phyloP scores from a whole-genome alignment of 495 filamentous ascomycete genomes.

The Aspergillus asperescens region DNA sequence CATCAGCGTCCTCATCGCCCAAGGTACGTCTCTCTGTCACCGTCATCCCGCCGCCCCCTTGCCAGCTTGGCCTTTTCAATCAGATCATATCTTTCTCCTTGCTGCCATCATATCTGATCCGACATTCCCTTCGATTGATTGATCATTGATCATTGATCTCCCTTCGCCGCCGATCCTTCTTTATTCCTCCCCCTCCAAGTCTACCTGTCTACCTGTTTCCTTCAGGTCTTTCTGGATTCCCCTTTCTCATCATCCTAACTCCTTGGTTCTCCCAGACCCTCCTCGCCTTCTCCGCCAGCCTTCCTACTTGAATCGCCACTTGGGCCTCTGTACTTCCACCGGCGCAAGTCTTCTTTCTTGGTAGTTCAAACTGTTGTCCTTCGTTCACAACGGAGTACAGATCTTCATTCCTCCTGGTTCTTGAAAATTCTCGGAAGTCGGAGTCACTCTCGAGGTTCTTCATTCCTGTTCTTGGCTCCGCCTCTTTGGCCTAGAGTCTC shows the following conservation, averaged over 20 bases:
- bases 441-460: conserved; percentile 16
- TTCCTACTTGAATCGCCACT: conserved; percentile 14
- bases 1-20: neutral
- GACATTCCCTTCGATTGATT: neutral
- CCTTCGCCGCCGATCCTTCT: conserved; percentile 18
- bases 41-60: neutral
- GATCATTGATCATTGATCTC: conserved; percentile 18
- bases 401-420: neutral
- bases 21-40: neutral
- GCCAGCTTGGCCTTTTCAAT: neutral
- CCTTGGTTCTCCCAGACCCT: conserved; percentile 6
- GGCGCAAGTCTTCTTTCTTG: no score
- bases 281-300: neutral
- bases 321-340: conserved; percentile 1
- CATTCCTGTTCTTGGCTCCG: conserved; percentile 16
- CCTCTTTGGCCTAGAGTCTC: conserved; percentile 19
- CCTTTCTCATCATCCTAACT: conserved; percentile 7
- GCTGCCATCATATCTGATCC: conserved; percentile 25
- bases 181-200: neutral
- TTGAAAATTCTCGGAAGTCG: neutral
- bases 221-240: neutral
- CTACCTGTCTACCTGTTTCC: conserved; percentile 1
- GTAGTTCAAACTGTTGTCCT: no score
- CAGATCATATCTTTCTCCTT: conserved; percentile 10
- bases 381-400: neutral